phyloP scores from a whole-genome alignment of 169 alveolate genomes.

The Fabrea salina region DNA sequence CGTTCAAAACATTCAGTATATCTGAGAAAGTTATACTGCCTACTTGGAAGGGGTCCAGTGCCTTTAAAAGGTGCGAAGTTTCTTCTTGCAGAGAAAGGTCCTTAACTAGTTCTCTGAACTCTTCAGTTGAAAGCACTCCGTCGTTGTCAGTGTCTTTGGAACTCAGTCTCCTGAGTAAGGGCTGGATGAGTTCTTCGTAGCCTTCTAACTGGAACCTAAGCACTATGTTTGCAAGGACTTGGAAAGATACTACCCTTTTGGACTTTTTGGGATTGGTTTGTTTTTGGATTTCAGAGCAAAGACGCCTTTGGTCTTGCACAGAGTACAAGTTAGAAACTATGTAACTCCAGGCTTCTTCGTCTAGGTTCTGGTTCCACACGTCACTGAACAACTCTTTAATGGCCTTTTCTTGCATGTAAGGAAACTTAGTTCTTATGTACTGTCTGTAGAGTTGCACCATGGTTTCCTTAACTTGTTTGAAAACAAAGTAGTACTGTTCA shows the following conservation, averaged over 20 bases:
- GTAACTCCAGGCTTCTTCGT: slow-evolving; percentile 72
- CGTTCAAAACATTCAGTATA: too few relatives aligned
- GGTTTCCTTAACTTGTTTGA: slow-evolving; percentile 66
- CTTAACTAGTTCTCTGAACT: slow-evolving; percentile 59
- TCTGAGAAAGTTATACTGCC: slow-evolving; percentile 50
- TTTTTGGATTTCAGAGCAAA: too few relatives aligned
- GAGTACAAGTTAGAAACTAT: slow-evolving; percentile 74
- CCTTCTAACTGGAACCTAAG: slow-evolving; percentile 75
- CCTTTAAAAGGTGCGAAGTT: slow-evolving; percentile 2
- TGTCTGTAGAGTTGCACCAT: slow-evolving; percentile 40
- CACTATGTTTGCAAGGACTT: slow-evolving; percentile 62
- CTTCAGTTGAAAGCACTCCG: slow-evolving; percentile 75
- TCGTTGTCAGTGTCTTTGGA: slow-evolving; percentile 70
- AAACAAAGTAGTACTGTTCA: slow-evolving; percentile 76
- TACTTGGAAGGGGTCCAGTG: slow-evolving; percentile 55
- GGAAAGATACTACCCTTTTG: slow-evolving; percentile 43
- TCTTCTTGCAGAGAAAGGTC: slow-evolving; percentile 37
- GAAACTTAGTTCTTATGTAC: slow-evolving; percentile 69
- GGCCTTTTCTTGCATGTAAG: slow-evolving; percentile 74
- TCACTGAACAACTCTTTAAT: slow-evolving; percentile 64
- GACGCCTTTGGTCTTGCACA: slow-evolving; percentile 51
- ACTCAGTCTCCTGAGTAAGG: slow-evolving; percentile 63
- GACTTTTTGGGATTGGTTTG: slow-evolving; percentile 48
- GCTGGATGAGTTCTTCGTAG: slow-evolving; percentile 75
- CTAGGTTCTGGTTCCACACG: slow-evolving; percentile 61